Percentiles rank a stretch among this genome's conserved stretches.
phyloP scores from a whole-genome alignment of 441 rosid genomes.

The Bocquillonia castaneifolia region DNA sequence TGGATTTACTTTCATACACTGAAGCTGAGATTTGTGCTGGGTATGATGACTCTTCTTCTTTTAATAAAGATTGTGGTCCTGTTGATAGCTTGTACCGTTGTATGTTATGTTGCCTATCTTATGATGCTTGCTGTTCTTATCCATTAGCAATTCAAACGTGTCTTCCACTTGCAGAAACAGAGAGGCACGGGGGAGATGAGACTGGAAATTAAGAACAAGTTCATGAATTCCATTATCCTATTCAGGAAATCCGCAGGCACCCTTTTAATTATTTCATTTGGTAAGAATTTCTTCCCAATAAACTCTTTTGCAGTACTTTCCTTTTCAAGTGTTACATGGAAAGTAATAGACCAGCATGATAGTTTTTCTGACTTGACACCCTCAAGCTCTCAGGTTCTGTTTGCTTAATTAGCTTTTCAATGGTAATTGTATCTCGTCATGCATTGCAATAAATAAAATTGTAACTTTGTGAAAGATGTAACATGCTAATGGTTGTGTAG shows the following conservation, averaged over 20 bases:
- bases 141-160: background rate
- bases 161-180: too few species aligned
- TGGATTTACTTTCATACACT: too few species aligned
- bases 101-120: background rate
- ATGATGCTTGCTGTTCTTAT: slow-evolving; percentile 4
- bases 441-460: slow-evolving; percentile 19
- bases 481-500: slow-evolving; percentile 13
- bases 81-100: background rate
- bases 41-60: slow-evolving; percentile 37
- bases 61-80: background rate
- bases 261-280: too few species aligned
- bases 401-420: slow-evolving; percentile 49
- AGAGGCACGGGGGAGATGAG: too few species aligned
- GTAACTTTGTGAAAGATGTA: slow-evolving; percentile 25
- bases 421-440: slow-evolving; percentile 15
- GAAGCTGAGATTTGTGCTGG: slow-evolving; percentile 99
- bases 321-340: slow-evolving; percentile 70
- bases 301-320: too few species aligned
- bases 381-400: slow-evolving; percentile 73
- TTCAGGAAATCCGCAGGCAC: too few species aligned
- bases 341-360: slow-evolving; percentile 57
- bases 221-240: too few species aligned
- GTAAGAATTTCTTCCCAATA: too few species aligned
- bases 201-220: too few species aligned
- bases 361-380: slow-evolving; percentile 65